Evolutionary conservation across 164 flowering plant genomes (phyloP).

Genomic region (Tetrastigma voinierianum): DNA sequence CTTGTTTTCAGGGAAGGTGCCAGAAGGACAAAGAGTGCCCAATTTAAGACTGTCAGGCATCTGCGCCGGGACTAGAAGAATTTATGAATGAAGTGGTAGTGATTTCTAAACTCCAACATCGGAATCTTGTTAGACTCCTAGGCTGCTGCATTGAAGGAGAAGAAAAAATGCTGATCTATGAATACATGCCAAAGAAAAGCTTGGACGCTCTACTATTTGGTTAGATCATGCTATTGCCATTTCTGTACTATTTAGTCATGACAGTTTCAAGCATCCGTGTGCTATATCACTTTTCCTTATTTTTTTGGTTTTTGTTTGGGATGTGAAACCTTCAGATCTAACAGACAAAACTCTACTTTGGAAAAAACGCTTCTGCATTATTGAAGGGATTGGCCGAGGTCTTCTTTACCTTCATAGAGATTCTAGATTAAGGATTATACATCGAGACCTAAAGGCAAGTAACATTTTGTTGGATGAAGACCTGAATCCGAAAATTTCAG

Average conservation of each 20-base stretch:
- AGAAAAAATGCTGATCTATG: slow-evolving; percentile 32
- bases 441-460: background rate
- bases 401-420: slow-evolving; percentile 37
- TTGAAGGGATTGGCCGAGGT: slow-evolving; percentile 16
- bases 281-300: background rate
- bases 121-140: slow-evolving; percentile 39
- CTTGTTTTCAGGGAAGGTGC: slow-evolving; percentile 27
- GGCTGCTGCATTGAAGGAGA: slow-evolving; percentile 37
- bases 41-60: slow-evolving; percentile 40
- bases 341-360: slow-evolving; percentile 21
- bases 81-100: slow-evolving; percentile 44
- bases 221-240: slow-evolving; percentile 1
- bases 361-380: slow-evolving; percentile 18
- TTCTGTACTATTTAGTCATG: no score
- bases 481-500: slow-evolving; percentile 36
- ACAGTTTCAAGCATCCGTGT: no score
- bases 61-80: slow-evolving; percentile 41
- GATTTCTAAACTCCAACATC: slow-evolving; percentile 41
- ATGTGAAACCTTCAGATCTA: slow-evolving; percentile 18
- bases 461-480: slow-evolving; percentile 14
- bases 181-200: slow-evolving; percentile 33
- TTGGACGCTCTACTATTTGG: slow-evolving; percentile 28
- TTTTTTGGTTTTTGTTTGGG: background rate
- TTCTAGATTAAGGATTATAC: slow-evolving; percentile 32
- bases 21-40: slow-evolving; percentile 35